Evolutionary conservation across 805 yeast genomes (phyloP), one percentile per base, ranked within the genome.

Genomic region (Lipomyces oligophaga): DNA sequence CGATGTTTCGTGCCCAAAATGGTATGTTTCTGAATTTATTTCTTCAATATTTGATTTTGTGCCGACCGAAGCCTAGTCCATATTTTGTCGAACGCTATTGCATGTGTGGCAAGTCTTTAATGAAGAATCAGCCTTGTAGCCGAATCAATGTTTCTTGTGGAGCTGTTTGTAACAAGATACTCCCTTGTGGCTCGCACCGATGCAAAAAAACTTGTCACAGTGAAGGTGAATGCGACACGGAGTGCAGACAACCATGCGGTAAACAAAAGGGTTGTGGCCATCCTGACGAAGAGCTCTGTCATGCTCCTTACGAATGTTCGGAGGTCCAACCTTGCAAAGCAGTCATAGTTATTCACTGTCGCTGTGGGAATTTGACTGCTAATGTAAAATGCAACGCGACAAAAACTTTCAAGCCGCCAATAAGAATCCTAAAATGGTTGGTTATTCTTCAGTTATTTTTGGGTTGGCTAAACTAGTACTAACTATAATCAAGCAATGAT

Each of bases 101-200:
- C 62, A 72, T 74, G 54, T 84, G 93, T 70, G 85, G 84, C 2
- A 69, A 73, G 52, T 57, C 61, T 8, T 65, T 67, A 3, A 72
- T 85, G 7, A 73, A 78, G 27, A 82, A 83, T 15, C 77, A 83
- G 21, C 76, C 76, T 57, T 83, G 97, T 67, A 81, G 80, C 40
- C 85, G 81, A 52, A 70, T 71, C 2, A 71, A 69, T 24, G 87
- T 82, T 0, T 78, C 85, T 2, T 88, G 97, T 66, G 80, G 82
- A 32, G 68, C 71, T 18, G 67, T 68, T 5, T 88, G 97, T 69
- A 78, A 76, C 0, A 66, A 72, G 43, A 55, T 58, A 4, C 62
- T 80, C 28, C 51, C 64, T 0, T 69, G 75, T 50, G 81, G 85
- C 31, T 57, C 66, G 30, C 84, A 78, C 57, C 59, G 54, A 36